A percentile compares a stretch with the other conserved stretches of the same genome.
Conservation (phyloP, 257 asterid species). For the Jasminum sambac region DNA sequence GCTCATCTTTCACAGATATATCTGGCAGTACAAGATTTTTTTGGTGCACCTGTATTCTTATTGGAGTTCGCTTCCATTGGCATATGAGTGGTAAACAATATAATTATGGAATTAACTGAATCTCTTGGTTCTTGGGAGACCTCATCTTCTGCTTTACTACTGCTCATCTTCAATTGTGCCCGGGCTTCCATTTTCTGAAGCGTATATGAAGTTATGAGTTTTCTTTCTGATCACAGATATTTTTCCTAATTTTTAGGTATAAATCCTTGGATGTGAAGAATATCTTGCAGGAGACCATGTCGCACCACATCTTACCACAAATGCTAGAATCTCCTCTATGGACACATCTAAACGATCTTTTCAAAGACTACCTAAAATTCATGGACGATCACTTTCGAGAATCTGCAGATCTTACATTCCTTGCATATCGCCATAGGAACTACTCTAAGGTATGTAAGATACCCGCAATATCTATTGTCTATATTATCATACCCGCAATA, state of each 20-base stretch:
- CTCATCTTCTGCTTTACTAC: slow-evolving; percentile 19
- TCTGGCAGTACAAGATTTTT: slow-evolving; percentile 82
- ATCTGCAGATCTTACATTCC: slow-evolving; percentile 96
- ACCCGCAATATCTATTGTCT: background rate
- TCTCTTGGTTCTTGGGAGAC: slow-evolving; percentile 8
- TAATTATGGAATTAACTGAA: slow-evolving; percentile 14
- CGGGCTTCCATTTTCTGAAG: slow-evolving; percentile 4
- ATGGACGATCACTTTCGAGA: slow-evolving; percentile 94
- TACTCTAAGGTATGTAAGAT: slow-evolving; percentile 73
- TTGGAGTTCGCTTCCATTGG: slow-evolving; percentile 87
- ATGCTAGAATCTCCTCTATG: slow-evolving; percentile 87
- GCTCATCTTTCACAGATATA: slow-evolving; percentile 53
- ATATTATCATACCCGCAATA: slow-evolving; percentile 14
- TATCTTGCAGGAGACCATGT: slow-evolving; percentile 85
- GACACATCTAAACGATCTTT: slow-evolving; percentile 63
- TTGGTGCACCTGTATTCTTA: slow-evolving; percentile 88
- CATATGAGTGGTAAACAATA: slow-evolving; percentile 70
- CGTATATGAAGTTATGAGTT: slow-evolving; percentile 17
- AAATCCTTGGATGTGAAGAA: slow-evolving; percentile 94
- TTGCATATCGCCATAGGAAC: slow-evolving; percentile 91
- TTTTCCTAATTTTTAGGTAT: slow-evolving; percentile 55
- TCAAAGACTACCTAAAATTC: slow-evolving; percentile 72
- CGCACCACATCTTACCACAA: slow-evolving; percentile 92
- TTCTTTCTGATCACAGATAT: slow-evolving; percentile 24
- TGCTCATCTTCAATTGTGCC: slow-evolving; percentile 6